These are phyloP conservation scores for Lodderomyces parapsilosis DNA, from an alignment of 1,139 yeast species.

Conservation along the genomic window DNA sequence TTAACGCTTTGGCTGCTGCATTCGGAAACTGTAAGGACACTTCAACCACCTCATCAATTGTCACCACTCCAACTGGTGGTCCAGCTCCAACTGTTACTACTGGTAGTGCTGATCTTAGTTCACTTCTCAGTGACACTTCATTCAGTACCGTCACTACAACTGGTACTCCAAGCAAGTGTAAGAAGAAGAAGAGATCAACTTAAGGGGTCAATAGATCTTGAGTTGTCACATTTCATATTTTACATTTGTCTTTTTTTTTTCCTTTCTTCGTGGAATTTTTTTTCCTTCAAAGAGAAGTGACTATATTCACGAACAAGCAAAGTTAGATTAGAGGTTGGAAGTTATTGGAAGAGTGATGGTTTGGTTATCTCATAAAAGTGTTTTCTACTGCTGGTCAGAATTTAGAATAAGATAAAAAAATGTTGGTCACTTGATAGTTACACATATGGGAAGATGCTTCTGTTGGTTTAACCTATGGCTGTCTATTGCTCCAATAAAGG, in stretches of 20 bases:
- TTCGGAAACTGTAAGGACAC: constrained; percentile 39
- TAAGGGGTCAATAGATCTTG: neutral
- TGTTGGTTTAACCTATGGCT: constrained; percentile 1
- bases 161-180: constrained; percentile 13
- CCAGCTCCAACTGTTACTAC: constrained; percentile 12
- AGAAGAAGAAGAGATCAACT: constrained; percentile 13
- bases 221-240: neutral
- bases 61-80: constrained; percentile 18
- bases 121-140: constrained; percentile 21
- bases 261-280: neutral
- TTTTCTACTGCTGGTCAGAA: constrained; percentile 4
- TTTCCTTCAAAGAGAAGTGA: neutral
- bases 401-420: neutral
- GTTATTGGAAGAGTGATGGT: neutral
- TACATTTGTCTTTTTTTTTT: neutral
- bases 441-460: neutral
- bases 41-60: constrained; percentile 23
- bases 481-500: neutral
- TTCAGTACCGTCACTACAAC: constrained; percentile 16
- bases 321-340: neutral
- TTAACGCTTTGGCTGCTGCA: constrained; percentile 49
- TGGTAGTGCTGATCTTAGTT: constrained; percentile 11
- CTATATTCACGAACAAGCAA: neutral
- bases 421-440: no score
- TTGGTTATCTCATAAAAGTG: neutral